phyloP scores from a whole-genome alignment of 1,139 yeast genomes.

The Taiozyma sp. region DNA sequence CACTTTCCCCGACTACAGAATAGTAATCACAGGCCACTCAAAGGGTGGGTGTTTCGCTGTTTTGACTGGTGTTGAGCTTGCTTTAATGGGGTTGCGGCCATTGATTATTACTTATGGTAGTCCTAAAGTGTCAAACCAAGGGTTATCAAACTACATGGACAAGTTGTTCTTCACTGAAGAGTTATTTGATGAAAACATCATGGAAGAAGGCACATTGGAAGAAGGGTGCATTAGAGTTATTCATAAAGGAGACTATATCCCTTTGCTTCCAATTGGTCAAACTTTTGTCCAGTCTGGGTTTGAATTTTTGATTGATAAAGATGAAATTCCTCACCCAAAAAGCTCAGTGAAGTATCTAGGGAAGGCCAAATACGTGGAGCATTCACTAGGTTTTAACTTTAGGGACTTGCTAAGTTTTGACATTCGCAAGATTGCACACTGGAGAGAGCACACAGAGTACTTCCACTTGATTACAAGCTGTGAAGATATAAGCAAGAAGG shows the following conservation, averaged over 20 bases:
- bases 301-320: slow-evolving; percentile 41
- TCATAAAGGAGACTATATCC: slow-evolving; percentile 54
- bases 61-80: slow-evolving; percentile 55
- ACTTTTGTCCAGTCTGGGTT: slow-evolving; percentile 43
- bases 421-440: slow-evolving; percentile 11
- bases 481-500: slow-evolving; percentile 6
- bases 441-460: slow-evolving; percentile 15
- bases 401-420: slow-evolving; percentile 16
- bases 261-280: slow-evolving; percentile 50
- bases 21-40: slow-evolving; percentile 63
- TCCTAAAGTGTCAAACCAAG: slow-evolving; percentile 55
- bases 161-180: slow-evolving; percentile 34
- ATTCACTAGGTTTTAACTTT: slow-evolving; percentile 10
- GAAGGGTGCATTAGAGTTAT: slow-evolving; percentile 44
- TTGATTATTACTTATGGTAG: slow-evolving; percentile 54
- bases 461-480: slow-evolving; percentile 15
- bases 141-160: slow-evolving; percentile 48
- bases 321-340: slow-evolving; percentile 41
- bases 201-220: slow-evolving; percentile 20
- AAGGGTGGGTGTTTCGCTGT: slow-evolving; percentile 67
- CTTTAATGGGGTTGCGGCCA: slow-evolving; percentile 45
- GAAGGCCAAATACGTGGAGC: slow-evolving; percentile 9
- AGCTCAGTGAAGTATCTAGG: slow-evolving; percentile 31
- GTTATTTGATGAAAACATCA: slow-evolving; percentile 15
- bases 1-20: slow-evolving; percentile 33